Base-by-base conservation (phyloP, 2,329 filamentous ascomycete genomes). In the Diaporthe ampelina region DNA sequence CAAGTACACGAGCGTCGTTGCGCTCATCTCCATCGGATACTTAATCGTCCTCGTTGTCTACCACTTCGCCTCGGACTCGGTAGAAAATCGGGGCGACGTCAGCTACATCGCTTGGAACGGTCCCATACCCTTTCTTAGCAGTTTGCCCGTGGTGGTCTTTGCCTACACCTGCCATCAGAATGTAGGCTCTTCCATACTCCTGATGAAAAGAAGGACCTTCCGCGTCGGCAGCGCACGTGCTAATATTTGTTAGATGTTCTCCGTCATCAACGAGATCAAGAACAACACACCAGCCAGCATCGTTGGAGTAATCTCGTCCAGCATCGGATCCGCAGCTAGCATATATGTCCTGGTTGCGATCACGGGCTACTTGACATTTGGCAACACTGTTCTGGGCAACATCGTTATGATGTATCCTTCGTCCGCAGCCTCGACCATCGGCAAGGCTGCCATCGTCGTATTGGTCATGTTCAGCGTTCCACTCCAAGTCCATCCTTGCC, bases 151-250 rank as follows among this genome's bases (percentile, higher is more conserved):
- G 70, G 95, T 98, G 73, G 94, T 99, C 2, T 99, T 99, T 87
- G 97, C 96, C n/a, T 99, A 98, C 82, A 99, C 97, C 1, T 99
- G 97, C 82, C 97, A 99, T 83, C 97, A 99, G 81, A 99, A 99
- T 82, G 94, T 97, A 85, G 77, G 91, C 81, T 1, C 10, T 13
- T 45, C 50, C 13, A 21, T 21, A 8, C 7, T 6, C 0, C 32
- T 26, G 21, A 63, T n/a, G 21, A 63, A 19, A 57, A 35, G 3
- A 2, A 2, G 52, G 70, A 79, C 15, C 26, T 32, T 15, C 43
- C 45, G 24, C 17, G 6, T 35, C 32, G 43, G 37, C 15, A 32
- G 57, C 4, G 35, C 40, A 40, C 26, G 3, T 21, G 72, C 83
- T 85, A 75, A 85, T 78, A 72, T 29, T 11, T 19, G 2, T 0